These are phyloP conservation scores for Hypoxylon subgilvum DNA, from an alignment of 495 filamentous ascomycete species.

Conservation along the genomic window DNA sequence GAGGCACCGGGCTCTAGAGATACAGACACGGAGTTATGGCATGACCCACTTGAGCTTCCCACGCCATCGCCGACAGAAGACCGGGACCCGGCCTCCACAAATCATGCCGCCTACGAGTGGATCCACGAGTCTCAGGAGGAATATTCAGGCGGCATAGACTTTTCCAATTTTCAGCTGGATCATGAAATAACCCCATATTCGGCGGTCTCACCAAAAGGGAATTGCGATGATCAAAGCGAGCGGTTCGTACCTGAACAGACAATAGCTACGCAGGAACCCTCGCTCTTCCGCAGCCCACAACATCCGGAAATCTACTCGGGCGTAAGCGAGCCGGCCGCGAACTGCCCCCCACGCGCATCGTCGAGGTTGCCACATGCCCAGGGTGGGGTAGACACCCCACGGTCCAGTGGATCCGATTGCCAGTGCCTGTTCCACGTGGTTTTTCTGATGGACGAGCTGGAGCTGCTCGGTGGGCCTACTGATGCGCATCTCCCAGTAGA, in stretches of 20 bases:
- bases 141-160: background rate
- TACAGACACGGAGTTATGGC: background rate
- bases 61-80: background rate
- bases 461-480: background rate
- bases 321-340: background rate
- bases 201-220: background rate
- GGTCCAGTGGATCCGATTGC: background rate
- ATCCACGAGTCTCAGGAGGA: background rate
- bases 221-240: background rate
- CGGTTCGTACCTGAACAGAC: background rate
- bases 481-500: background rate
- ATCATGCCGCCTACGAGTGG: background rate
- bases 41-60: background rate
- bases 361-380: background rate
- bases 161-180: slow-evolving; percentile 8
- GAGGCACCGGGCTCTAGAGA: background rate
- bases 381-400: background rate
- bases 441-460: slow-evolving; percentile 9
- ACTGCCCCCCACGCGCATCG: background rate
- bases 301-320: slow-evolving; percentile 1
- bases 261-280: background rate
- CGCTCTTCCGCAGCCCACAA: background rate
- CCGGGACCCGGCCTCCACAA: background rate
- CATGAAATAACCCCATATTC: background rate
- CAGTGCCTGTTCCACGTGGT: slow-evolving; percentile 1